Evolutionary conservation across 352 stramenopile species (phyloP).

Genomic region (Aphanomyces euteiches): DNA sequence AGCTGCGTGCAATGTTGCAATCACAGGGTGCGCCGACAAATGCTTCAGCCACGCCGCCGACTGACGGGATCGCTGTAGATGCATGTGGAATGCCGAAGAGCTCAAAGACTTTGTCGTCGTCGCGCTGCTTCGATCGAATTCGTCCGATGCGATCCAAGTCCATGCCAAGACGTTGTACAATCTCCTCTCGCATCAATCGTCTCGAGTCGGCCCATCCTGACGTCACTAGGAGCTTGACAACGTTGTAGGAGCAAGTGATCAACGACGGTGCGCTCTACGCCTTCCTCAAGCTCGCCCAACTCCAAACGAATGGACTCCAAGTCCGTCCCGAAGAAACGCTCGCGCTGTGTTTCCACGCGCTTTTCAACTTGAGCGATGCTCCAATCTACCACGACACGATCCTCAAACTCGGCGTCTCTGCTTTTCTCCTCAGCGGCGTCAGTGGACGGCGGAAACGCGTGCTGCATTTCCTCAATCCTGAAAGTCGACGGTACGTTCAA

Average conservation of each 20-base stretch:
- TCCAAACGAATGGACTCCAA: constrained; percentile 33
- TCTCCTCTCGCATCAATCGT: constrained; percentile 53
- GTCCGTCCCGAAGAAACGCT: constrained; percentile 51
- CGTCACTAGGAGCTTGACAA: background rate
- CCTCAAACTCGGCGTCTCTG: constrained; percentile 64
- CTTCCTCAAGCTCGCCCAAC: constrained; percentile 73
- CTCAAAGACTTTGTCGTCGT: constrained; percentile 83
- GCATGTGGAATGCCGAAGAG: constrained; percentile 67
- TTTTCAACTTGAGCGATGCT: constrained; percentile 76
- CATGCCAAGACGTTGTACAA: constrained; percentile 80
- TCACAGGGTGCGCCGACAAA: constrained; percentile 8
- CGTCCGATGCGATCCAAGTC: constrained; percentile 74
- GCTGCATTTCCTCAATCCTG: constrained; percentile 23
- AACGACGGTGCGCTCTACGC: constrained; percentile 75
- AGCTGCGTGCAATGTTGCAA: constrained; percentile 73
- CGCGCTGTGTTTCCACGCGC: constrained; percentile 58
- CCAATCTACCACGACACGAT: constrained; percentile 64
- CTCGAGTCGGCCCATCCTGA: constrained; percentile 31
- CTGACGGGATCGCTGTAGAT: constrained; percentile 34
- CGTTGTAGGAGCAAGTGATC: constrained; percentile 44
- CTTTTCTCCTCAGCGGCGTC: constrained; percentile 58
- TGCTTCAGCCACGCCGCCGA: no score
- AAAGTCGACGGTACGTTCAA: constrained; percentile 21
- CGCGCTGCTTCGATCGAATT: constrained; percentile 68
- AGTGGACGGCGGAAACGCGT: constrained; percentile 34